Evolutionary conservation across 192 early-diverging fungal genomes (phyloP).

Genomic region (Tieghemiomyces parasiticus): DNA sequence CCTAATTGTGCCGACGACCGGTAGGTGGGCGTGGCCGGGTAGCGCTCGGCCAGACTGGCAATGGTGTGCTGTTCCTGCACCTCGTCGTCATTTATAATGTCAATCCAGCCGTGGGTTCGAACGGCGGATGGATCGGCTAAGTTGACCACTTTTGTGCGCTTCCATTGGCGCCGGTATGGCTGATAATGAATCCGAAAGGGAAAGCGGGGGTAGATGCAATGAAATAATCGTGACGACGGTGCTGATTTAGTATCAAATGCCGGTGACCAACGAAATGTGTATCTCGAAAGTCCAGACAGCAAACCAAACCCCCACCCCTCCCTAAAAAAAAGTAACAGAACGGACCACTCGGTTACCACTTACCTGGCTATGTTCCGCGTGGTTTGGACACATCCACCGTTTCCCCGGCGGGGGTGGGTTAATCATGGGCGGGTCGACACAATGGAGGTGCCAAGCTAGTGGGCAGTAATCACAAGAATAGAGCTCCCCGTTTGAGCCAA

Average conservation of each 20-base stretch:
- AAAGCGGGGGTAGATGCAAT: neutral
- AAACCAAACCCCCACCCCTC: neutral
- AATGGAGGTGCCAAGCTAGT: neutral
- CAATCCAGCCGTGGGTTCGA: neutral
- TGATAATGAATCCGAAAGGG: neutral
- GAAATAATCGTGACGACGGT: neutral
- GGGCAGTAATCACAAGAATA: neutral
- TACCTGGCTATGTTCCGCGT: neutral
- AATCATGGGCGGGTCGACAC: neutral
- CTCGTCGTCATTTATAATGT: neutral
- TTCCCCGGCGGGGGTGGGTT: neutral
- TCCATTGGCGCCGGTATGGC: neutral
- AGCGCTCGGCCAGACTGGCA: neutral
- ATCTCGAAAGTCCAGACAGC: neutral
- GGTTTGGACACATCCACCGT: neutral
- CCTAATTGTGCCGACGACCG: neutral
- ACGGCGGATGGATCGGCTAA: neutral
- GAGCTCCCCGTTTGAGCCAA: neutral
- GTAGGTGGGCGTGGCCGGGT: neutral
- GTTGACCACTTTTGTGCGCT: neutral
- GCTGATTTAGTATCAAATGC: too few species aligned
- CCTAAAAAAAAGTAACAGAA: neutral
- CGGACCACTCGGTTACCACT: neutral
- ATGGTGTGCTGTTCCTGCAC: neutral
- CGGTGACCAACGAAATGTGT: neutral